phyloP scores from a whole-genome alignment of 2,329 filamentous ascomycete genomes.

The Phyllosticta citriasiana region DNA sequence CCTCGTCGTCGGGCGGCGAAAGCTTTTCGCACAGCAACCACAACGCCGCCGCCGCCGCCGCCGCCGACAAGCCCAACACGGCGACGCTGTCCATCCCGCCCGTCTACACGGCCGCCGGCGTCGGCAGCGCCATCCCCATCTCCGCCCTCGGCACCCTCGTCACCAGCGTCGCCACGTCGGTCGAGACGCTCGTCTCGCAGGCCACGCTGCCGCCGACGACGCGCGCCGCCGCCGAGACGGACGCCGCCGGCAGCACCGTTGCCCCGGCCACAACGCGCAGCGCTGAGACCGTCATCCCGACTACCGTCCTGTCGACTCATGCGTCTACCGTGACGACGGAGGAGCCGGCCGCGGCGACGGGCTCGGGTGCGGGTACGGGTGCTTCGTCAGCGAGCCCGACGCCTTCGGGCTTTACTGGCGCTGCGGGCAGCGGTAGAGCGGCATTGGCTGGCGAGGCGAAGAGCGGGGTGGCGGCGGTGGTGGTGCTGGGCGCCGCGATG shows the following conservation, averaged over 20 bases:
- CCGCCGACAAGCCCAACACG: constrained; percentile 33
- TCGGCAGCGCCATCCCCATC: constrained; percentile 37
- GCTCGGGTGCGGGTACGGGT: not conserved
- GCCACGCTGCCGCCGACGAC: constrained; percentile 16
- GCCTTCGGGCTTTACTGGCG: not conserved
- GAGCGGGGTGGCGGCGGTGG: not conserved
- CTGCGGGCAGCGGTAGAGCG: not conserved
- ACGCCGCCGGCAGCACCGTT: not conserved
- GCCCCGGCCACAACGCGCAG: not conserved
- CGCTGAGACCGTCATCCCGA: not conserved
- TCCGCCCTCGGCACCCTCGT: constrained; percentile 31
- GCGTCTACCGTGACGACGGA: not conserved
- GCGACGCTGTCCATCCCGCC: constrained; percentile 34
- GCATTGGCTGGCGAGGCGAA: not conserved
- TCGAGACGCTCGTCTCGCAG: not conserved
- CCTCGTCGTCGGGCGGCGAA: not conserved
- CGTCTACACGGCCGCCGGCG: constrained; percentile 37
- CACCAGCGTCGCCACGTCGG: constrained; percentile 21
- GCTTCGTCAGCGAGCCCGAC: not conserved
- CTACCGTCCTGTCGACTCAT: not conserved
- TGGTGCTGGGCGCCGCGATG: not conserved
- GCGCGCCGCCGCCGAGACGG: not conserved
- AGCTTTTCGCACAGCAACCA: not conserved
- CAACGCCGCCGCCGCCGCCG: not conserved
- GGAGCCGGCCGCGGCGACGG: not conserved